Base-by-base conservation (phyloP, 1,284 basidiomycete species). In the Trichosporon ovoides region DNA sequence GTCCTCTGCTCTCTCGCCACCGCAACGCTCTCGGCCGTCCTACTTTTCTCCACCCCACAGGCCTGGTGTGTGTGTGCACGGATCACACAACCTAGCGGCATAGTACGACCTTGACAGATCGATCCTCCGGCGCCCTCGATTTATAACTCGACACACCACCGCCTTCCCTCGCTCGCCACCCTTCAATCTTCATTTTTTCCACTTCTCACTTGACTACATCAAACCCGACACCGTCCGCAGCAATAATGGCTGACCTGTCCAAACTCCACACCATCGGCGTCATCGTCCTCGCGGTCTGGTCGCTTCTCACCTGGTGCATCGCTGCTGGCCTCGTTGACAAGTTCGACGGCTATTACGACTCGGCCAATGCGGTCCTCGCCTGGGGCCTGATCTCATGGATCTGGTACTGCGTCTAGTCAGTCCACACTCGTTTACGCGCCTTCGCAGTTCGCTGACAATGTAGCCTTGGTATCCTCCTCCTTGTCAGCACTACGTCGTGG, bases 351-450 rank as follows among this genome's bases (percentile, higher is more conserved):
- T 16, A 31, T 16, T 48, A 31, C 7, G 43, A 48, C 43, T 48
- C 43, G 13, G 43, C 43, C 24, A 48, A 48, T 14, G 43, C 43
- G 6, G 43, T 48, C 24, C 43, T 48, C 14, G 43, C 43, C 43
- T 48, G 43, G 43, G 43, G 43, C 6, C 24, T 48, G 24, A 48
- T 48, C 24, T 48, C 43, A 14, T 48, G 43, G 43, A 3, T 48
- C 43, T 48, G 43, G 43, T 48, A 48, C 43, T 22, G 28, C 24
- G 24, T 11, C 43, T 48, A 48, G 43, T 48, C 16, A 48, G 43
- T 24, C 28, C 3, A 7, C 13, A 9, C 9, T 6, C 13, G 9
- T 22, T 11, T 7, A 9, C 43, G 2, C 20, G 9, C 11, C 11
- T 19, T 48, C 2, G n/a, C 12, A 37, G 4, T 5, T 5, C 28